These are phyloP conservation scores for Alternaria tenuissima DNA, from an alignment of 2,329 filamentous ascomycete species.

Conservation along the genomic window DNA sequence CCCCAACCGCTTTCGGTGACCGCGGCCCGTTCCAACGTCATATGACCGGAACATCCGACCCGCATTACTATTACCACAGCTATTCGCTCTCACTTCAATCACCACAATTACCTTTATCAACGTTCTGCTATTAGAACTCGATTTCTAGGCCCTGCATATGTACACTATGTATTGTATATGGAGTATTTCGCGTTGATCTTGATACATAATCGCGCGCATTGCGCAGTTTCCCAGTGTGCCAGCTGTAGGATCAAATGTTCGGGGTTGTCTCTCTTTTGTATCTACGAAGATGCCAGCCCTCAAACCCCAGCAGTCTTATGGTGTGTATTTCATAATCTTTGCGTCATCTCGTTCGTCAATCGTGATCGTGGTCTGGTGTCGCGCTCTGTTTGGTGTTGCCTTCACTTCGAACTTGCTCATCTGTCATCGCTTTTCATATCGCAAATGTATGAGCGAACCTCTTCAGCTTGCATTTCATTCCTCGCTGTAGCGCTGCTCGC, in stretches of 20 bases:
- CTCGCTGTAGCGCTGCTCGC: conserved; percentile 28
- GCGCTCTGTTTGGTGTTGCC: neutral
- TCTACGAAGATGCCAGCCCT: conserved; percentile 7
- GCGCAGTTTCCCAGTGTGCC: neutral
- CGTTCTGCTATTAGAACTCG: neutral
- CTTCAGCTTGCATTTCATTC: conserved; percentile 41
- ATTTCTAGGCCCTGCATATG: neutral
- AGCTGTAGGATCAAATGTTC: neutral
- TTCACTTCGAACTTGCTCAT: neutral
- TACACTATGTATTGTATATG: neutral
- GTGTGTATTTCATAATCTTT: neutral
- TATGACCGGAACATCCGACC: conserved; percentile 13
- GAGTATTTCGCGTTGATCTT: neutral
- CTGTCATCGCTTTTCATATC: conserved; percentile 18
- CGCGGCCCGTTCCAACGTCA: conserved; percentile 34
- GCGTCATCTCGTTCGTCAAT: neutral
- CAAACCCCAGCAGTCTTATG: neutral
- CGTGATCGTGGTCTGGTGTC: neutral
- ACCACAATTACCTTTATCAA: neutral
- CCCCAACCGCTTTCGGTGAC: conserved; percentile 38
- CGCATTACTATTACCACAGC: neutral
- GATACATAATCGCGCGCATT: neutral
- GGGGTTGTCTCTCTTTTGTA: neutral
- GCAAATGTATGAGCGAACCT: conserved; percentile 35
- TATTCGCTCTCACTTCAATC: neutral